Base-by-base conservation (phyloP, 2,329 filamentous ascomycete genomes). In the Cytospora piceae region DNA sequence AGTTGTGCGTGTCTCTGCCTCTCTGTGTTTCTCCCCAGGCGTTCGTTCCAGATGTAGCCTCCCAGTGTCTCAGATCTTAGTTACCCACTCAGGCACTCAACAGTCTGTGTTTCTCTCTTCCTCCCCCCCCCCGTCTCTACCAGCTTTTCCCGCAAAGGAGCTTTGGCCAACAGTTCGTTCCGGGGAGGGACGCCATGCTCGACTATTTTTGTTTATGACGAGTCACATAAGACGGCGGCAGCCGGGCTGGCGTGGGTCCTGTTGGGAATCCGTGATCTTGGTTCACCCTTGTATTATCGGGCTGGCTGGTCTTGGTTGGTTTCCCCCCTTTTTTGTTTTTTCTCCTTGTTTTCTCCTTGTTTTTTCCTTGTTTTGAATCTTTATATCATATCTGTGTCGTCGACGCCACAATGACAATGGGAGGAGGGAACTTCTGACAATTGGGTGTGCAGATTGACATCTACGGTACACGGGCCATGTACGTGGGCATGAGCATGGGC, bases 161-260 rank as follows among this genome's bases (percentile, higher is more conserved):
- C 74, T 71, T 67, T 72, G 73, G 64, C 73, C 73, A 75, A 68
- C 58, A 22, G 63, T 65, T 65, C 58, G 63, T 65, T 55, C 39
- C 57, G 29, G 27, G 31, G n/a, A 32, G 31, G 56, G 49, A 9
- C 15, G 42, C 46, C 58, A 24, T 17, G n/a, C 54, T 52, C 12
- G 24, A 8, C 34, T 32, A 20, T 24, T n/a, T 8, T 12, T 29
- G 15, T 52, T 55, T 58, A 24, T 62, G 58, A 62, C 63, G 58
- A 65, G 63, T 65, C 63, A 56, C 42, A 57, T 57, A 17, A 22
- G n/a, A 11, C 46, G n/a, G n/a, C 20, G 7, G 12, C 20, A 24
- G 6, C 46, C 4, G 20, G 42, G 6, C 20, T 46, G 42, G 20
- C 20, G 20, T 46, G 20, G 20, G 9, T 14, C n/a, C 46, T 49